These are phyloP conservation scores for Pseudogymnoascus verrucosus DNA, from an alignment of 2,329 filamentous ascomycete genomes.

Conservation along the genomic window DNA sequence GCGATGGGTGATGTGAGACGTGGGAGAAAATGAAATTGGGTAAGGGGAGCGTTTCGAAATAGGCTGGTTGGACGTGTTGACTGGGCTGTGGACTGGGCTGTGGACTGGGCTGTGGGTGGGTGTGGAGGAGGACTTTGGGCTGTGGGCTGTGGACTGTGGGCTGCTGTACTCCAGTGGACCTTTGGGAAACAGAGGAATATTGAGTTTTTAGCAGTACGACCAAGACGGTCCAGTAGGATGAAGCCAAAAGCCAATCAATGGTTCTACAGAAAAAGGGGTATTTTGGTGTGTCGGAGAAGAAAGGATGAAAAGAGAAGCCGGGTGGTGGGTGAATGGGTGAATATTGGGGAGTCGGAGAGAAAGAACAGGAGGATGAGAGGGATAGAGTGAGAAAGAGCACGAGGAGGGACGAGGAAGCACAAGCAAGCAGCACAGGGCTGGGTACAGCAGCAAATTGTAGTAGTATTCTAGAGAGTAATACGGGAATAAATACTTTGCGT, in stretches of 20 bases:
- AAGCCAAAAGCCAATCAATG: conserved; percentile 4
- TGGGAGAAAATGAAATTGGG: conserved; percentile 5
- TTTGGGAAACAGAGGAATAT: background rate
- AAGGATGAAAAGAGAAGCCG: background rate
- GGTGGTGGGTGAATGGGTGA: background rate
- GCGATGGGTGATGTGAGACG: conserved; percentile 1
- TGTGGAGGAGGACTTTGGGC: background rate
- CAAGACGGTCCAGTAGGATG: background rate
- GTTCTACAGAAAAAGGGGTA: background rate
- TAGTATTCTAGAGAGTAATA: too few relatives aligned
- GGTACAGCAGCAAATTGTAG: background rate
- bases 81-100: background rate
- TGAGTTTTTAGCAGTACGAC: background rate
- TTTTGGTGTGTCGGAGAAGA: background rate
- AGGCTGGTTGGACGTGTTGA: background rate
- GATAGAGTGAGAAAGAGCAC: background rate
- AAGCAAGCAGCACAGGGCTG: background rate
- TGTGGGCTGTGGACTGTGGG: background rate
- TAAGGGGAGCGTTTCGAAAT: conserved; percentile 5
- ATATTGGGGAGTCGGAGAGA: background rate
- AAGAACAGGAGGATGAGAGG: background rate
- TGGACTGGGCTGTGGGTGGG: background rate
- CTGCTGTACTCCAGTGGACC: background rate
- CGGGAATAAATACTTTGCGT: background rate
- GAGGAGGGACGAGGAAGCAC: background rate